phyloP scores from a whole-genome alignment of 176 grass and related monocot genomes.

The Phragmites australis region DNA sequence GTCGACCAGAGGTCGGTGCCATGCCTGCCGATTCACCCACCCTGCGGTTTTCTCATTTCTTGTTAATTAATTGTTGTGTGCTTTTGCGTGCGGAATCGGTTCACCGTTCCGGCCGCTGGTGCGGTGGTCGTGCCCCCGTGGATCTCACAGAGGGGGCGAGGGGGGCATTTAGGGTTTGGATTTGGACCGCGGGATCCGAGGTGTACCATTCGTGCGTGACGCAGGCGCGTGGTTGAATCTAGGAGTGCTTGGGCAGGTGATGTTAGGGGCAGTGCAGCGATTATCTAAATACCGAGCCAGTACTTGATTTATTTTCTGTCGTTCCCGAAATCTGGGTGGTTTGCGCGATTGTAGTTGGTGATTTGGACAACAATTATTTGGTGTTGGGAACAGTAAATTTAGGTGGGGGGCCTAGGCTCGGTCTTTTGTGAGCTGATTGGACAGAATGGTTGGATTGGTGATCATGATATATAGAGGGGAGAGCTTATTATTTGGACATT shows the following conservation, averaged over 20 bases:
- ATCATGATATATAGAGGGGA: background rate
- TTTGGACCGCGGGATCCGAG: background rate
- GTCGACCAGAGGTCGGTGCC: constrained; percentile 55
- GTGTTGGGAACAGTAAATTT: background rate
- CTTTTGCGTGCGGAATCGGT: background rate
- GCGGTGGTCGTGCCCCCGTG: background rate
- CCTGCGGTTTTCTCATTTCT: background rate
- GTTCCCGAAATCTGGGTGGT: background rate
- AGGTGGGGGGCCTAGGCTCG: background rate
- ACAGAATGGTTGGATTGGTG: background rate
- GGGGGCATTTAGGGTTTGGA: background rate
- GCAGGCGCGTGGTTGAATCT: background rate
- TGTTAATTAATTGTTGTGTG: background rate
- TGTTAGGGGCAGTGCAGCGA: background rate
- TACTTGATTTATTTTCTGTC: background rate
- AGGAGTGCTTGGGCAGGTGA: background rate
- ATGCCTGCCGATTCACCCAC: background rate
- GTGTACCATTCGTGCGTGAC: background rate
- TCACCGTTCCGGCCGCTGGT: background rate
- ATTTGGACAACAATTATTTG: background rate
- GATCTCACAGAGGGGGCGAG: constrained; percentile 7
- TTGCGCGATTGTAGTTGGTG: background rate
- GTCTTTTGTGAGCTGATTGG: background rate
- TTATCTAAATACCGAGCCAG: background rate
- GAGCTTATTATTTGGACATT: background rate